phyloP scores from a whole-genome alignment of 1,284 basidiomycete genomes.

The Ustilago loliicola region DNA sequence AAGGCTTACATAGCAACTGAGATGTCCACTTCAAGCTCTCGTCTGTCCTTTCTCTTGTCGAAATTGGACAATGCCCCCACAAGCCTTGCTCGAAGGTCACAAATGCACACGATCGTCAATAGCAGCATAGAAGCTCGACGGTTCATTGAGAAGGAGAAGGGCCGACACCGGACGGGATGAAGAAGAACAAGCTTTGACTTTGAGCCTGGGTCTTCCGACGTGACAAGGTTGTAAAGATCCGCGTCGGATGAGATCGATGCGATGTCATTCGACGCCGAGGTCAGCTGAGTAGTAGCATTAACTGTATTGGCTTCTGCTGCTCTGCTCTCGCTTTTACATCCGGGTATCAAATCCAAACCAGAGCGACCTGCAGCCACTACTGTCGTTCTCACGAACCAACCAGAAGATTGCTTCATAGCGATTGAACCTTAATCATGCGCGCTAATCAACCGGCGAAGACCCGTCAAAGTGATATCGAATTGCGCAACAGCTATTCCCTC shows the following conservation, averaged over 20 bases:
- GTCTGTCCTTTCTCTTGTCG: background rate
- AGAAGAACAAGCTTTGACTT: background rate
- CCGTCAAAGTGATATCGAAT: background rate
- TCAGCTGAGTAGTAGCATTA: conserved; percentile 14
- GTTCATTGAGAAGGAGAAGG: too few species aligned
- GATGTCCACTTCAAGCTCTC: background rate
- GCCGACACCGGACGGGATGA: too few species aligned
- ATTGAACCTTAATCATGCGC: conserved; percentile 16
- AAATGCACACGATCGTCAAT: background rate
- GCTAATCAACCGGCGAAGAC: conserved; percentile 1
- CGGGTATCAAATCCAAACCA: background rate
- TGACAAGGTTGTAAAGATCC: background rate
- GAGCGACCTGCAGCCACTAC: background rate
- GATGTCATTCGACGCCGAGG: conserved; percentile 25
- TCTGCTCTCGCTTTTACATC: conserved; percentile 1
- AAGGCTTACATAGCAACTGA: background rate
- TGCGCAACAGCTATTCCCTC: conserved; percentile 6
- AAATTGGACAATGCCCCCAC: too few species aligned
- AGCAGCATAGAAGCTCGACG: background rate
- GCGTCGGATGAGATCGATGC: conserved; percentile 26
- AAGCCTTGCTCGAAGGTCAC: too few species aligned
- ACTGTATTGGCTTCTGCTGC: background rate
- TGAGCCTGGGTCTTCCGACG: conserved; percentile 1
- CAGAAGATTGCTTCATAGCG: conserved; percentile 5
- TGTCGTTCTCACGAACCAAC: conserved; percentile 9